Evolutionary conservation across 179 eudicot genomes (phyloP), one percentile per base, ranked within the genome.

Genomic region (Camellia oleifera): DNA sequence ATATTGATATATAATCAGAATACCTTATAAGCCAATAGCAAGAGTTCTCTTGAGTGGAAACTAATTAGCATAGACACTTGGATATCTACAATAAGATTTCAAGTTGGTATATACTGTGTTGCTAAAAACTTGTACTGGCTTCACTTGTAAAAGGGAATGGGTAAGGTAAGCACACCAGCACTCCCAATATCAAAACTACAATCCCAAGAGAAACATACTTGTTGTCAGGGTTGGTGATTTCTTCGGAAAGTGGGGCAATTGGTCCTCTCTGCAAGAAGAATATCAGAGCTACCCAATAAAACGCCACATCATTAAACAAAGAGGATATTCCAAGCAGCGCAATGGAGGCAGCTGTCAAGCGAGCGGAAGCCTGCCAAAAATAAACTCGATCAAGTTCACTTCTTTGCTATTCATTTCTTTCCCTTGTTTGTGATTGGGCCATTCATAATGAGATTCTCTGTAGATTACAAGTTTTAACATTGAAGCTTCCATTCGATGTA

Each of bases 181-280:
- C 85, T 57, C 99, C 98, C 17, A 96, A 61, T 64, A 96, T 81
- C 84, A 96, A 81, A 80, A 96, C 94, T 52, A 80, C 69, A 32
- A 96, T 72, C 48, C 99, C 99, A 50, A 94, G 85, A 61, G 91
- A 94, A 20, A 85, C 81, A 74, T 90, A 88, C 63, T 86, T 92
- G 77, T 88, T 85, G 50, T 90, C 94, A 14, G 99, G 99, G 20
- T 91, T 94, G 0, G 88, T 91, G 46, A 96, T 83, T 90, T 96
- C 99, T 83, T 96, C 99, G 0, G 96, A 83, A 54, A 90, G 89
- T 53, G 99, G 99, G 69, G 99, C 91, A 63, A 94, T 92, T 1
- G 97, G 94, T 20, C 97, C 95, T 81, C 99, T 90, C 69, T 96
- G 99, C 81, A 96, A 84, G 88, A 96, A 86, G 92, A 92, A 92